phyloP scores from a whole-genome alignment of 331 rosid genomes.

The Erythrophleum ivorense region DNA sequence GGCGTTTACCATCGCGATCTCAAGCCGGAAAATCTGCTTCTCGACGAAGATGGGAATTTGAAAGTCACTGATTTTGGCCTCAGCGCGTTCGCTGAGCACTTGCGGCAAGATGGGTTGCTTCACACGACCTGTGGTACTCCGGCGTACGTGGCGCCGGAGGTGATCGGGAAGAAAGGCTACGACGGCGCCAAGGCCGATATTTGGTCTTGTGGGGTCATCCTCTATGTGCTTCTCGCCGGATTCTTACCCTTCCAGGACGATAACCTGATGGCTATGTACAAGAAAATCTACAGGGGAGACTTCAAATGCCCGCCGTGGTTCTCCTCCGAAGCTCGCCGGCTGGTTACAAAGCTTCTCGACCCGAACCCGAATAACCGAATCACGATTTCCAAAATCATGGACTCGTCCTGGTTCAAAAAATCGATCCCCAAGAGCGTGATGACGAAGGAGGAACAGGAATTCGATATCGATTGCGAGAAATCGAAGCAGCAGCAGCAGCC shows the following conservation, averaged over 20 bases:
- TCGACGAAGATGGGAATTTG: slow-evolving; percentile 77
- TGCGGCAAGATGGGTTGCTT: slow-evolving; percentile 71
- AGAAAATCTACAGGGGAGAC: slow-evolving; percentile 82
- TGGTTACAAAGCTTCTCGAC: slow-evolving; percentile 75
- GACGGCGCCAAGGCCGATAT: slow-evolving; percentile 93
- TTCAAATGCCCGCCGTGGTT: slow-evolving; percentile 96
- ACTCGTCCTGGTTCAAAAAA: slow-evolving; percentile 80
- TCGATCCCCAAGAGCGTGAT: slow-evolving; percentile 48
- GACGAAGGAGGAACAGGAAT: slow-evolving; percentile 46
- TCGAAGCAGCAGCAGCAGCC: slow-evolving; percentile 37
- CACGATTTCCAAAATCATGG: slow-evolving; percentile 68
- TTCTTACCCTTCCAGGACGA: slow-evolving; percentile 92
- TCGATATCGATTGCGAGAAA: slow-evolving; percentile 37
- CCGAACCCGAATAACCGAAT: slow-evolving; percentile 78
- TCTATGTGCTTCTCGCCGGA: slow-evolving; percentile 90
- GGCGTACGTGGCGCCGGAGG: slow-evolving; percentile 96
- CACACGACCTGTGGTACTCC: slow-evolving; percentile 98
- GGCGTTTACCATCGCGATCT: slow-evolving; percentile 94
- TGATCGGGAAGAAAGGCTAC: slow-evolving; percentile 85
- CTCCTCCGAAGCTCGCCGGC: slow-evolving; percentile 66
- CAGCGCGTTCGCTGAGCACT: slow-evolving; percentile 73
- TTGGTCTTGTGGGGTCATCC: slow-evolving; percentile 94
- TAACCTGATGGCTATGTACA: slow-evolving; percentile 77
- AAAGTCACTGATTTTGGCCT: slow-evolving; percentile 91
- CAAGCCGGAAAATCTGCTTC: slow-evolving; percentile 89